Evolutionary conservation across 2,329 filamentous ascomycete species (phyloP).

Genomic region (Colletotrichum camelliae): DNA sequence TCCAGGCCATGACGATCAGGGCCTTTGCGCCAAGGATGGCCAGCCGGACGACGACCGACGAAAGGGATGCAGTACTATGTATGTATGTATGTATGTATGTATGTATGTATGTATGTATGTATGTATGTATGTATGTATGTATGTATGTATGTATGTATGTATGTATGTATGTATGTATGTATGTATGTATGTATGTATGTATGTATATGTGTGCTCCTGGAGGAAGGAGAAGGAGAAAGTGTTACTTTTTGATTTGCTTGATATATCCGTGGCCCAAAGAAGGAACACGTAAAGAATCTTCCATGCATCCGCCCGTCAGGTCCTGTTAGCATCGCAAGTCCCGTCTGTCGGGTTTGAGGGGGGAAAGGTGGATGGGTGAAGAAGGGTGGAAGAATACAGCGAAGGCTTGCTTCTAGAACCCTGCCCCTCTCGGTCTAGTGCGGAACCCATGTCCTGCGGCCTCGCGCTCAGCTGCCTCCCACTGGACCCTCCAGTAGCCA

Average conservation of each 20-base stretch:
- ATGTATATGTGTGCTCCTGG: not conserved
- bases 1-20: not conserved
- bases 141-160: not conserved
- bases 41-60: not conserved
- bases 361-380: not conserved
- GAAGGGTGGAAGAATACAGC: no score
- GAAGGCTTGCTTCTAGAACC: slow-evolving; percentile 10
- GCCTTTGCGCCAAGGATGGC: not conserved
- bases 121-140: not conserved
- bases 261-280: slow-evolving; percentile 1
- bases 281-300: slow-evolving; percentile 20
- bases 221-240: no score
- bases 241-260: not conserved
- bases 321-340: not conserved
- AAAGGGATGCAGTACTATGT: not conserved
- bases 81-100: not conserved
- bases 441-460: not conserved
- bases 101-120: not conserved
- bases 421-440: slow-evolving; percentile 3
- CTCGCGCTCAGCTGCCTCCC: not conserved
- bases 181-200: not conserved
- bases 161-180: not conserved
- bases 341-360: not conserved
- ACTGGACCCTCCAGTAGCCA: not conserved
- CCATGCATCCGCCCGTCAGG: not conserved